These are phyloP conservation scores for Chenopodium berlandieri DNA, from an alignment of 148 eudicot genomes.

Conservation along the genomic window DNA sequence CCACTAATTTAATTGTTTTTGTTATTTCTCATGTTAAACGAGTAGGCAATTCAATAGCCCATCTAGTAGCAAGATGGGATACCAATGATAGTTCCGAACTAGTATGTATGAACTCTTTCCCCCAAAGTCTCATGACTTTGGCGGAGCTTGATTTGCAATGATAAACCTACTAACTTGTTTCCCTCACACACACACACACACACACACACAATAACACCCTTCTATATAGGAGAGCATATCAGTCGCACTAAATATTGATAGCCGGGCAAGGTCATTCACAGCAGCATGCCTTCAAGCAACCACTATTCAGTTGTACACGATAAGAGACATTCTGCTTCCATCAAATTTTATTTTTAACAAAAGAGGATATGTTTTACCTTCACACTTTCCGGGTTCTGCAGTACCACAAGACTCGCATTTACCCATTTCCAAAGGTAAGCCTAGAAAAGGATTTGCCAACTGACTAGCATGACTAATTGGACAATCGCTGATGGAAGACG, in stretches of 20 bases:
- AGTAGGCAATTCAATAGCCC: no score
- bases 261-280: neutral
- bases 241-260: neutral
- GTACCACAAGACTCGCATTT: constrained; percentile 89
- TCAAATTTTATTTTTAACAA: neutral
- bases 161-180: no score
- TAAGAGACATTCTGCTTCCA: neutral
- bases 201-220: neutral
- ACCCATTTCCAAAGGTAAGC: constrained; percentile 71
- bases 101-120: no score
- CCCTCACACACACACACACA: no score
- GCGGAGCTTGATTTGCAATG: no score
- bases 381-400: constrained; percentile 69
- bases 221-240: neutral
- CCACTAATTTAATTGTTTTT: no score
- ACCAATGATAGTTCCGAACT: no score
- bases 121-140: no score
- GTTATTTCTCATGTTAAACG: no score
- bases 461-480: constrained; percentile 78
- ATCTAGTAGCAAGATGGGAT: no score
- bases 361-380: constrained; percentile 43
- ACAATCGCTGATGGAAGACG: constrained; percentile 68
- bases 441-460: constrained; percentile 76
- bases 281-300: neutral
- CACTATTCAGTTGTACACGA: neutral